Base-by-base conservation (phyloP, 345 rosid genomes). In the Ceriops tagal region DNA sequence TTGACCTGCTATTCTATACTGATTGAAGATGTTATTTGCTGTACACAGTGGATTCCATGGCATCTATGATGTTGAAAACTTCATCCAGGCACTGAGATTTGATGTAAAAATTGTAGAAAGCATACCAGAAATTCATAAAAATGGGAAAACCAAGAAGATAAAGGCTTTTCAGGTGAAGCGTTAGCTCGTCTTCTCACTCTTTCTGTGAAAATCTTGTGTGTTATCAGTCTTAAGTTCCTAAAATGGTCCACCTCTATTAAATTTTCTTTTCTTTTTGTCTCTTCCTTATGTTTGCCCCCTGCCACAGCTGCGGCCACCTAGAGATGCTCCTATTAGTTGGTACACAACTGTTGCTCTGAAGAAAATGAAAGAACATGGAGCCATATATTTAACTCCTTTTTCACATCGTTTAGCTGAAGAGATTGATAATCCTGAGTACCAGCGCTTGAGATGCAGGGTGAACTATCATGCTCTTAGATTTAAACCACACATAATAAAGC, bases 351-450 rank as follows among this genome's bases (percentile, higher is more conserved):
- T 73, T 80, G 99, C 98, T 72, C 75, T 92, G 13, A 77, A 90
- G 80, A 87, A 90, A 77, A 92, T 96, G 98, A 91, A 83, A 82
- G 86, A 96, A 77, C 91, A 92, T 61, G 92, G 88, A 77, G 99
- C 98, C 67, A 90, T 96, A 67, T 96, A 96, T 81, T 81, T 96
- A 56, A 96, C 96, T 57, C 99, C 99, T 58, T 96, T 96, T 81
- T 87, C 99, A 66, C 99, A 96, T 81, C 98, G 99, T 62, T 78
- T 96, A 68, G 96, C 97, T 26, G 99, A 96, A 83, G 99, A 96
- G 80, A 89, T 92, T 70, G 97, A 86, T 82, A 78, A 83, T 70
- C 73, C 93, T 35, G 99, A 96, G 80, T 96, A 86, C 79, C 99
- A 96, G 77, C 81, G 99, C 34, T 75, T 96, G 85, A 89, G 99